Conservation (phyloP, 2,329 filamentous ascomycete genomes). For the Talaromyces sp. region DNA sequence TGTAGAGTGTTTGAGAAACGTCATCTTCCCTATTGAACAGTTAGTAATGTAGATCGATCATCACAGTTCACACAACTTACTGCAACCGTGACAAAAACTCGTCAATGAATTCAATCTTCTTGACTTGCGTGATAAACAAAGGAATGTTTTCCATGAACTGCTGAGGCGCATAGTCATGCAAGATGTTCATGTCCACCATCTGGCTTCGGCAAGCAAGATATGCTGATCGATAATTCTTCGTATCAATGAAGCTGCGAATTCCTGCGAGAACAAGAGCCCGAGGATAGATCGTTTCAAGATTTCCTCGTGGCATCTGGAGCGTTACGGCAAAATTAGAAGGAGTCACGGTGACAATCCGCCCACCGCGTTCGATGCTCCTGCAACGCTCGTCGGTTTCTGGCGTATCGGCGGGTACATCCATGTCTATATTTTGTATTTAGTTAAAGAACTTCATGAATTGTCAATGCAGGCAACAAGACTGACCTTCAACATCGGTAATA, state of each 20-base stretch:
- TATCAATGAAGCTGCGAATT: slow-evolving; percentile 74
- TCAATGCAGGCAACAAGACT: slow-evolving; percentile 12
- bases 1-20: slow-evolving; percentile 89
- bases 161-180: slow-evolving; percentile 85
- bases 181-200: slow-evolving; percentile 94
- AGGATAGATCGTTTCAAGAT: slow-evolving; percentile 91
- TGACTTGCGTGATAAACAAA: slow-evolving; percentile 77
- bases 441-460: slow-evolving; percentile 8
- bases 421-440: slow-evolving; percentile 46
- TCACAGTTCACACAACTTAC: slow-evolving; percentile 40
- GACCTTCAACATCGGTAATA: slow-evolving; percentile 62
- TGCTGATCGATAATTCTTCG: slow-evolving; percentile 74
- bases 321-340: slow-evolving; percentile 81
- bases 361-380: slow-evolving; percentile 84
- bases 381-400: slow-evolving; percentile 90
- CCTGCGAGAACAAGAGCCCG: slow-evolving; percentile 87
- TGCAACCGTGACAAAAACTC: slow-evolving; percentile 82
- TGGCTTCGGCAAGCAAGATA: slow-evolving; percentile 88
- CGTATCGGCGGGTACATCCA: slow-evolving; percentile 80
- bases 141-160: slow-evolving; percentile 75
- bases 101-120: slow-evolving; percentile 77
- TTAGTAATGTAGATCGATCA: slow-evolving; percentile 19
- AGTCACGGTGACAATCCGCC: slow-evolving; percentile 79
- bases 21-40: slow-evolving; percentile 65
- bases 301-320: slow-evolving; percentile 92